Percentiles rank a stretch among this genome's conserved stretches.
These are phyloP conservation scores for Mayamaea pseudoterrestris DNA, from an alignment of 108 stramenopile species.

Conservation along the genomic window DNA sequence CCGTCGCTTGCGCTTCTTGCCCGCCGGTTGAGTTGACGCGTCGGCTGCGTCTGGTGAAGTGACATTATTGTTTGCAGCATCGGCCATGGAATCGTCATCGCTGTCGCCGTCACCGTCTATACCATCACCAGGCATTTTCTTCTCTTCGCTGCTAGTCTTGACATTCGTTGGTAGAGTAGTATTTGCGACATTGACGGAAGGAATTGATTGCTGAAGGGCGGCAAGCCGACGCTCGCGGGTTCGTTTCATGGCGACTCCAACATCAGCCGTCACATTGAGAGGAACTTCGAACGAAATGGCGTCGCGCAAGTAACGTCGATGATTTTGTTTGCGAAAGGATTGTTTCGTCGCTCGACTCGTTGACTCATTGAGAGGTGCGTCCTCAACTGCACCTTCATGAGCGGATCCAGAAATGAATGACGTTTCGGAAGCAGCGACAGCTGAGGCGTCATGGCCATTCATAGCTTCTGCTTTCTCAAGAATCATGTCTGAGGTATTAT, in stretches of 20 bases:
- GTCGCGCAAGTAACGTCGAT: slow-evolving; percentile 23
- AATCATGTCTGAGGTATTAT: too few species aligned
- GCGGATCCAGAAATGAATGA: too few species aligned
- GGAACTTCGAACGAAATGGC: slow-evolving; percentile 58
- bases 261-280: slow-evolving; percentile 58
- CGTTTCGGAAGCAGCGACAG: too few species aligned
- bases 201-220: slow-evolving; percentile 29
- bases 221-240: slow-evolving; percentile 44
- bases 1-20: slow-evolving; percentile 17
- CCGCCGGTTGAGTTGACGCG: background rate
- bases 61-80: slow-evolving; percentile 10
- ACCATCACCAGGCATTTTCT: slow-evolving; percentile 1
- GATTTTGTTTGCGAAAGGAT: background rate
- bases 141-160: background rate
- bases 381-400: too few species aligned
- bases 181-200: slow-evolving; percentile 3
- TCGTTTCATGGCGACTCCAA: slow-evolving; percentile 55
- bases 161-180: background rate
- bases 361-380: background rate
- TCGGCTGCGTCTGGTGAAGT: slow-evolving; percentile 10
- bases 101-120: slow-evolving; percentile 10
- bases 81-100: slow-evolving; percentile 10
- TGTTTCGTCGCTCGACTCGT: background rate
- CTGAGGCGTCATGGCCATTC: too few species aligned
- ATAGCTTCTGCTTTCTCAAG: too few species aligned